phyloP scores from a whole-genome alignment of 495 filamentous ascomycete genomes.

The Xylaria nigripes region DNA sequence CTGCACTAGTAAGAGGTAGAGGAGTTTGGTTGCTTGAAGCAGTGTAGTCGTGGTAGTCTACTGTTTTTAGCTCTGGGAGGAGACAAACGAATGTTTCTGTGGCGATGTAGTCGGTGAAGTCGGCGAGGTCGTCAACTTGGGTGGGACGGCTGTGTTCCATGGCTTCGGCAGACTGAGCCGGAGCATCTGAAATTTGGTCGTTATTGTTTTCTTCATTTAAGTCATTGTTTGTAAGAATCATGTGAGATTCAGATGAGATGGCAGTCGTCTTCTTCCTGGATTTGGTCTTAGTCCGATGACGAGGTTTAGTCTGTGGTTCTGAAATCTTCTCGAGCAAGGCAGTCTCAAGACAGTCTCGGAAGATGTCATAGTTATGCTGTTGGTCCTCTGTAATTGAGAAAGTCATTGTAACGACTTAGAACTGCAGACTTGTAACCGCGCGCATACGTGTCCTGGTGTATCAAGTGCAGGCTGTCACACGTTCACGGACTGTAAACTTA shows the following conservation, averaged over 20 bases:
- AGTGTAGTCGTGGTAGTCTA: slow-evolving; percentile 50
- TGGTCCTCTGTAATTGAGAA: slow-evolving; percentile 17
- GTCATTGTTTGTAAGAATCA: slow-evolving; percentile 4
- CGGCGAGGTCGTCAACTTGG: slow-evolving; percentile 56
- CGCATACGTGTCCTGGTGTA: too few relatives aligned
- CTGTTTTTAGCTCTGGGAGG: slow-evolving; percentile 48
- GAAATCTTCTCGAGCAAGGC: slow-evolving; percentile 45
- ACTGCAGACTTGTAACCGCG: too few relatives aligned
- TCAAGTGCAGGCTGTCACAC: too few relatives aligned
- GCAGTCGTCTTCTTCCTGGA: slow-evolving; percentile 31
- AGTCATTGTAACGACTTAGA: not conserved
- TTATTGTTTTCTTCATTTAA: not conserved
- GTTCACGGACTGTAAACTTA: too few relatives aligned
- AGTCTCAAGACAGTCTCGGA: slow-evolving; percentile 55
- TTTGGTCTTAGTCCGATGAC: slow-evolving; percentile 32
- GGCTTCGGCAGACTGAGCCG: slow-evolving; percentile 4
- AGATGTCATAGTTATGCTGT: slow-evolving; percentile 54
- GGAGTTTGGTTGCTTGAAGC: slow-evolving; percentile 39
- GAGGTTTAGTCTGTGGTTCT: slow-evolving; percentile 33
- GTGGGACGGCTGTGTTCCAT: slow-evolving; percentile 3
- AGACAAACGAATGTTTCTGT: slow-evolving; percentile 58
- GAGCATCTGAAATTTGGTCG: not conserved
- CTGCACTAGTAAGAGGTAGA: slow-evolving; percentile 34
- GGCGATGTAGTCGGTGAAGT: slow-evolving; percentile 71
- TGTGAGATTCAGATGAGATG: slow-evolving; percentile 11